Evolutionary conservation across 139 green algal genomes (phyloP).

Genomic region (Spirogloea muscicola): DNA sequence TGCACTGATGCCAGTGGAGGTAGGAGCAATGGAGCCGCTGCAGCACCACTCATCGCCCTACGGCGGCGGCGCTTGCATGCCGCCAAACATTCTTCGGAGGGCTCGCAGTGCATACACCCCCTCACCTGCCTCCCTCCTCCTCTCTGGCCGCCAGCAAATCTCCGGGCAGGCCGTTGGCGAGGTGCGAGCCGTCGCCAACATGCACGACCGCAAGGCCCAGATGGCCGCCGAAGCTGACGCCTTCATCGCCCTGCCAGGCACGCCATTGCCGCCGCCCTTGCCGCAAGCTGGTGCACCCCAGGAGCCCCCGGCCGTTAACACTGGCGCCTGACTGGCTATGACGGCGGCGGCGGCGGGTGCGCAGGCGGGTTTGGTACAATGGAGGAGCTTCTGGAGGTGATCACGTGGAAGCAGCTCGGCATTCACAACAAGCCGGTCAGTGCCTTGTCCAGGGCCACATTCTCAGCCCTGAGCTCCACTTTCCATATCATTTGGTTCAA

Average conservation of each 20-base stretch:
- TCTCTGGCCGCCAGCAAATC: no score
- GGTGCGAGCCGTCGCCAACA: constrained; percentile 21
- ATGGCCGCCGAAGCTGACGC: constrained; percentile 49
- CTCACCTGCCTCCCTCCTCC: no score
- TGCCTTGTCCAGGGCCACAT: not conserved
- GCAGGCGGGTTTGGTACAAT: constrained; percentile 46
- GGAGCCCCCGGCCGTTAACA: not conserved
- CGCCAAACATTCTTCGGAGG: no score
- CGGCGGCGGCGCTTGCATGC: no score
- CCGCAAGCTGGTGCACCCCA: not conserved
- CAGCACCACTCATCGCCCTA: no score
- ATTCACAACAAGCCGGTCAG: constrained; percentile 50
- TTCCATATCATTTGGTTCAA: no score
- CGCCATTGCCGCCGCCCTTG: not conserved
- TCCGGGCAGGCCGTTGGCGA: constrained; percentile 13
- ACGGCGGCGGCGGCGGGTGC: not conserved
- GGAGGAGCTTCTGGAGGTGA: constrained; percentile 53
- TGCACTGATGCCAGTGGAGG: constrained; percentile 22
- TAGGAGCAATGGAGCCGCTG: no score
- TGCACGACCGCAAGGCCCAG: constrained; percentile 55
- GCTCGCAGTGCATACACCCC: no score
- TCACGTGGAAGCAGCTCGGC: constrained; percentile 55
- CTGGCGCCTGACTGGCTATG: not conserved
- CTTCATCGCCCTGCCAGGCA: constrained; percentile 52
- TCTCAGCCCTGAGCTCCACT: not conserved